Conservation (phyloP, 129 eudicot genomes). For the Escallonia rubra region DNA sequence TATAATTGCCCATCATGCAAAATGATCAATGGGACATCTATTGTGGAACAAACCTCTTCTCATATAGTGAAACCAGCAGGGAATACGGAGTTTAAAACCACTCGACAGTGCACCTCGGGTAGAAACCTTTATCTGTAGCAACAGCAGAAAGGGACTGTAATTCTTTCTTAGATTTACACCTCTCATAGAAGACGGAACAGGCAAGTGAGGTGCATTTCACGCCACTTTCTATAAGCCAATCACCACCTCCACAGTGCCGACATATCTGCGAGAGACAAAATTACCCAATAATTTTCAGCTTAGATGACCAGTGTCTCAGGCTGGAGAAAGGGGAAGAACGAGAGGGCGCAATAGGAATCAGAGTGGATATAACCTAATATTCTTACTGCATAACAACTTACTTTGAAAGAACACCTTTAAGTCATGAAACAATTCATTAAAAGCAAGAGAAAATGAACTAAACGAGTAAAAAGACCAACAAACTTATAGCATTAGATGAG, state of each 20-base stretch:
- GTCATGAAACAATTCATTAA: too few species aligned
- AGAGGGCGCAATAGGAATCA: too few species aligned
- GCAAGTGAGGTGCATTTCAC: constrained; percentile 88
- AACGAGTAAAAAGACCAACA: too few species aligned
- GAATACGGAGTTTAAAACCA: constrained; percentile 52
- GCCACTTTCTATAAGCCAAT: constrained; percentile 78
- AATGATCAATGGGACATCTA: too few species aligned
- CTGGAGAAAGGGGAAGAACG: too few species aligned
- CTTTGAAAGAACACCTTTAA: too few species aligned
- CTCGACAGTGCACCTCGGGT: constrained; percentile 79
- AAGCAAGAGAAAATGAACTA: too few species aligned
- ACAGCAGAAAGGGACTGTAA: constrained; percentile 60
- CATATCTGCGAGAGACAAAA: constrained; percentile 54
- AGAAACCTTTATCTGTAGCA: constrained; percentile 55
- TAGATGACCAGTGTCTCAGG: too few species aligned
- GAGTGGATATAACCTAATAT: too few species aligned
- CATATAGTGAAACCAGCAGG: not conserved
- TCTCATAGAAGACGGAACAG: constrained; percentile 77
- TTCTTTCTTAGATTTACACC: constrained; percentile 75
- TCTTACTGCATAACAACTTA: too few species aligned
- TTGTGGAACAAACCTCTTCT: not conserved
- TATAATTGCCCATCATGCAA: too few species aligned
- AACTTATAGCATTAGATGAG: too few species aligned
- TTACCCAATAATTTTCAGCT: not conserved
- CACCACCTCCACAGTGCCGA: constrained; percentile 97